phyloP scores from a whole-genome alignment of 164 flowering plant species.

The Umbilicus rupestris region DNA sequence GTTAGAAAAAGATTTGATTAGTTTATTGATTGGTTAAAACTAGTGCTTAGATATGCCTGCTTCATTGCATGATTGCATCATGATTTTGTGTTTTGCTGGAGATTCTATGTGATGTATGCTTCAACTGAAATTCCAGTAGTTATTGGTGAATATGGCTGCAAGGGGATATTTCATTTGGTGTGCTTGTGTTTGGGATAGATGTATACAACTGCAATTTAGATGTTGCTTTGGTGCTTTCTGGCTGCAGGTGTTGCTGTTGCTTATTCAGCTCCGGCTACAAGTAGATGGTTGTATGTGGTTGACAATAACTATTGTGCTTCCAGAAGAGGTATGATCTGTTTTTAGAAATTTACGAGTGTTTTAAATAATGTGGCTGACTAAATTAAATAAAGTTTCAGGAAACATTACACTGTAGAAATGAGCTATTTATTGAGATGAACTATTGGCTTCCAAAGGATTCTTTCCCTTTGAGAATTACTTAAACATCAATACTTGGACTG shows the following conservation, averaged over 20 bases:
- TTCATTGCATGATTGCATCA: neutral
- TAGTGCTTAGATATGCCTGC: neutral
- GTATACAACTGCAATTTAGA: constrained; percentile 8
- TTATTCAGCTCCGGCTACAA: constrained; percentile 69
- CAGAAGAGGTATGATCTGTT: constrained; percentile 53
- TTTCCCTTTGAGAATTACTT: no score
- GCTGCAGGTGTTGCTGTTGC: constrained; percentile 70
- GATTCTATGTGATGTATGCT: neutral
- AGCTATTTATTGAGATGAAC: neutral
- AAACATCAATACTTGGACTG: no score
- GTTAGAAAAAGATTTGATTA: constrained; percentile 23
- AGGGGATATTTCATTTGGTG: neutral
- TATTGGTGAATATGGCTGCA: neutral
- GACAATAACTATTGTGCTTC: constrained; percentile 95
- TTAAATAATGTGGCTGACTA: neutral
- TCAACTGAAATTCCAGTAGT: no score
- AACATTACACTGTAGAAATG: neutral
- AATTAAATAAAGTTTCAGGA: neutral
- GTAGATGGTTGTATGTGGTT: constrained; percentile 80
- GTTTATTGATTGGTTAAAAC: neutral
- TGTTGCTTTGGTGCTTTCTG: constrained; percentile 4
- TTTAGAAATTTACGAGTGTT: neutral
- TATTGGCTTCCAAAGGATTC: no score
- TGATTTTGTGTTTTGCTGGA: neutral
- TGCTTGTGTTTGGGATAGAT: neutral